phyloP scores from a whole-genome alignment of 768 basidiomycete species.

The Myochromella boudieri region DNA sequence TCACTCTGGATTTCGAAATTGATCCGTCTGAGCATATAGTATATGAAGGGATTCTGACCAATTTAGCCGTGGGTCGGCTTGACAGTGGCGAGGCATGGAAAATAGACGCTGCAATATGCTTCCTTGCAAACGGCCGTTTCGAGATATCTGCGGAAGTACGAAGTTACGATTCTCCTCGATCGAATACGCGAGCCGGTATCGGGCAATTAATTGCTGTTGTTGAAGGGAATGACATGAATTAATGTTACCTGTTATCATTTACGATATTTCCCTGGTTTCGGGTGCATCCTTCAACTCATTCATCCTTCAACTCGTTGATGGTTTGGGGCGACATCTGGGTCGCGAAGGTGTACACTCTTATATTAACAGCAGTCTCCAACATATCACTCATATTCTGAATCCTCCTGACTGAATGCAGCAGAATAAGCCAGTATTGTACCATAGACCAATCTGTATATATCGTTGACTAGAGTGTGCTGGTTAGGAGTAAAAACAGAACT shows the following conservation, averaged over 20 bases:
- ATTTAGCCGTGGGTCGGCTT: constrained; percentile 66
- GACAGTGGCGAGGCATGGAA: constrained; percentile 50
- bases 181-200: constrained; percentile 34
- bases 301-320: background rate
- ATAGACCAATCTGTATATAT: constrained; percentile 66
- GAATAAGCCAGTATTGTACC: constrained; percentile 89
- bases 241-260: background rate
- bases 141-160: constrained; percentile 46
- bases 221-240: constrained; percentile 12
- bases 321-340: background rate
- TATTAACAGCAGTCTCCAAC: constrained; percentile 10
- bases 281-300: background rate
- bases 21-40: constrained; percentile 67
- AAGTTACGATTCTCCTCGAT: constrained; percentile 24
- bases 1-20: constrained; percentile 52
- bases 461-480: background rate
- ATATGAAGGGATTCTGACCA: constrained; percentile 63
- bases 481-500: constrained; percentile 26
- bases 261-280: background rate
- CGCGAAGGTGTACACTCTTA: constrained; percentile 10
- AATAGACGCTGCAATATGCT: constrained; percentile 62
- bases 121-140: constrained; percentile 71
- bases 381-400: constrained; percentile 74
- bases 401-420: constrained; percentile 77
- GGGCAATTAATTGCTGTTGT: constrained; percentile 41